Percentiles rank a stretch among this genome's conserved stretches.
These are phyloP conservation scores for Calycina marina DNA, from an alignment of 2,329 filamentous ascomycete species.

Conservation along the genomic window DNA sequence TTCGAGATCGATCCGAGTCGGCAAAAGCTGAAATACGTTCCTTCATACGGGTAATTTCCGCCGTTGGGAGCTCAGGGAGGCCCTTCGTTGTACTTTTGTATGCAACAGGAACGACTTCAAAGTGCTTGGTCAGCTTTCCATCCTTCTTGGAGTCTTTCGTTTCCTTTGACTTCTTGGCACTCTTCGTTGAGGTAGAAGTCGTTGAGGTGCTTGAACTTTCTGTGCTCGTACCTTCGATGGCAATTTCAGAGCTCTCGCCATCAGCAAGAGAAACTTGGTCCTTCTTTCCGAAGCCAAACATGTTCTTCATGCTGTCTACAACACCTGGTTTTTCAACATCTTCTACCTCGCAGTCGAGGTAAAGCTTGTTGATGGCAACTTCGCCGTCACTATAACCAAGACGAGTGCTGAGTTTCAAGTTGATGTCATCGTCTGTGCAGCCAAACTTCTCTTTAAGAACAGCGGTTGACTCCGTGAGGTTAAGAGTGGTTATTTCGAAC, in stretches of 20 bases:
- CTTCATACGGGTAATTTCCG: conserved; percentile 22
- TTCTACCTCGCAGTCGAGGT: conserved; percentile 74
- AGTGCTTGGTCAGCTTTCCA: conserved; percentile 18
- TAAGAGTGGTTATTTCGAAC: conserved; percentile 58
- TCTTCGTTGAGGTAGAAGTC: conserved; percentile 29
- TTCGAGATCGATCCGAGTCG: conserved; percentile 63
- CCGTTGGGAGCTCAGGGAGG: conserved; percentile 14
- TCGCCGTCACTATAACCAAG: conserved; percentile 62
- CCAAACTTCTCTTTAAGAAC: conserved; percentile 65
- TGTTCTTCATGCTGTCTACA: conserved; percentile 87
- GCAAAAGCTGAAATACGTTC: conserved; percentile 74
- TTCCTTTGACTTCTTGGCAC: conserved; percentile 12
- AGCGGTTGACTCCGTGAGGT: conserved; percentile 71
- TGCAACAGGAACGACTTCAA: conserved; percentile 20
- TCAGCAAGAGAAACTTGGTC: conserved; percentile 59
- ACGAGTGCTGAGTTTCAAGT: conserved; percentile 63
- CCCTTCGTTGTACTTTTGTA: conserved; percentile 17
- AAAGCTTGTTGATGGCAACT: conserved; percentile 62
- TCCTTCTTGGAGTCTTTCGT: conserved; percentile 14
- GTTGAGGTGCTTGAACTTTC: conserved; percentile 27
- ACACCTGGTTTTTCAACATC: conserved; percentile 58
- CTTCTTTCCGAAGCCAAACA: conserved; percentile 89
- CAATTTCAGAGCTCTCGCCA: conserved; percentile 31
- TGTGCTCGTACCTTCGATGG: conserved; percentile 27
- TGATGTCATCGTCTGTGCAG: conserved; percentile 57